Conservation (phyloP, 345 rosid species). For the Acer negundo region DNA sequence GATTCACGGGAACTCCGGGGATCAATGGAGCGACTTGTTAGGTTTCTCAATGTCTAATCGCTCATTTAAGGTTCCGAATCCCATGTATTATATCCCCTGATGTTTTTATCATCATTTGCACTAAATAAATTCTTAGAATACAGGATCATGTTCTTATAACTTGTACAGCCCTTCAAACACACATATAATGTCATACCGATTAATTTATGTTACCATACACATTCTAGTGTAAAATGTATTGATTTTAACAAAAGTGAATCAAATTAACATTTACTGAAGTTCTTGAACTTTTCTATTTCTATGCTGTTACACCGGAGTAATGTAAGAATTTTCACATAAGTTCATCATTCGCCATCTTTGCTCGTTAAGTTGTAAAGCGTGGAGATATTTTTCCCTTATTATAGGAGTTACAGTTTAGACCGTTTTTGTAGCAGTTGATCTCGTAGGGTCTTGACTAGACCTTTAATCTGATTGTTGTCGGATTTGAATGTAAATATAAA, state of each 20-base stretch:
- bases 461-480: too few species aligned
- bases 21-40: conserved; percentile 93
- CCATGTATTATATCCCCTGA: conserved; percentile 79
- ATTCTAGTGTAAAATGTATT: background rate
- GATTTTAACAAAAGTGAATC: background rate
- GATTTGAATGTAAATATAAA: too few species aligned
- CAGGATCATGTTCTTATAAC: conserved; percentile 6
- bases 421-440: too few species aligned
- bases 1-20: conserved; percentile 86
- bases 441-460: too few species aligned
- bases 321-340: background rate
- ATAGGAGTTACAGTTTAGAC: too few species aligned
- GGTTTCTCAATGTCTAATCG: conserved; percentile 61
- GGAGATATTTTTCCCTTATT: too few species aligned
- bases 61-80: conserved; percentile 89
- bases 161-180: conserved; percentile 15
- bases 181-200: background rate
- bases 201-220: conserved; percentile 3
- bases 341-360: too few species aligned
- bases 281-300: background rate
- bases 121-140: background rate
- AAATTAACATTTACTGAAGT: background rate
- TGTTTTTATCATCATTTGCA: background rate
- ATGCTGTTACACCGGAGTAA: background rate
- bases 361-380: too few species aligned